These are phyloP conservation scores for Celoporthe dispersa DNA, from an alignment of 2,329 filamentous ascomycete species.

Conservation along the genomic window DNA sequence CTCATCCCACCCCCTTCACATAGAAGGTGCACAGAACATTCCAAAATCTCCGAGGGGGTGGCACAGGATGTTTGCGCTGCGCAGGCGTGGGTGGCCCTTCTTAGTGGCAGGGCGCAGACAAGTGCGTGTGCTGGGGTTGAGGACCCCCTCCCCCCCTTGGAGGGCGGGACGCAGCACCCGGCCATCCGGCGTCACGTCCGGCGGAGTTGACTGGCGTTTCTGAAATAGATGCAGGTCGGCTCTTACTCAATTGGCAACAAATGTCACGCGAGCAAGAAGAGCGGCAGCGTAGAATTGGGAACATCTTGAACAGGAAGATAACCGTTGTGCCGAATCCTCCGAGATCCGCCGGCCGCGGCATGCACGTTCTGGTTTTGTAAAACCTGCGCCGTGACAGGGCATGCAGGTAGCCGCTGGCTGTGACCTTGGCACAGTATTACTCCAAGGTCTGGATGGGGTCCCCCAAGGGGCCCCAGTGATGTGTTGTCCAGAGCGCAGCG, in stretches of 20 bases:
- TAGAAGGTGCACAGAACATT: conserved; percentile 12
- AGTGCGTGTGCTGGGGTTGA: conserved; percentile 2
- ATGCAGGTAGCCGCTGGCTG: conserved; percentile 1
- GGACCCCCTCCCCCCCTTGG: not conserved
- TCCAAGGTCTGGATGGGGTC: not conserved
- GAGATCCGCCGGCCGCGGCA: not conserved
- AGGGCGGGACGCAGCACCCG: not conserved
- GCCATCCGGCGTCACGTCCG: not conserved
- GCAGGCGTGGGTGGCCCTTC: not conserved
- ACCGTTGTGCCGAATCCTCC: not conserved
- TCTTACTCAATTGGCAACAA: not conserved
- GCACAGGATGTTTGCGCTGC: not conserved
- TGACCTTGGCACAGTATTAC: not conserved
- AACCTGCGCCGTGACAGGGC: not conserved
- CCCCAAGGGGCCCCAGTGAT: not conserved
- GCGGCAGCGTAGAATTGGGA: not conserved
- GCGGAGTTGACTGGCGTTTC: not conserved
- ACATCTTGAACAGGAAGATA: not conserved
- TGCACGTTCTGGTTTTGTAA: not conserved
- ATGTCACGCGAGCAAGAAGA: not conserved
- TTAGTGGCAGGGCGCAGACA: not conserved
- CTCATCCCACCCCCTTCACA: not conserved
- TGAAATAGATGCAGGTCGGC: not conserved
- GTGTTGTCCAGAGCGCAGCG: conserved; percentile 6
- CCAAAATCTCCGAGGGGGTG: conserved; percentile 14